phyloP scores from a whole-genome alignment of 768 basidiomycete genomes.

The Pleurotus citrinopileatus region DNA sequence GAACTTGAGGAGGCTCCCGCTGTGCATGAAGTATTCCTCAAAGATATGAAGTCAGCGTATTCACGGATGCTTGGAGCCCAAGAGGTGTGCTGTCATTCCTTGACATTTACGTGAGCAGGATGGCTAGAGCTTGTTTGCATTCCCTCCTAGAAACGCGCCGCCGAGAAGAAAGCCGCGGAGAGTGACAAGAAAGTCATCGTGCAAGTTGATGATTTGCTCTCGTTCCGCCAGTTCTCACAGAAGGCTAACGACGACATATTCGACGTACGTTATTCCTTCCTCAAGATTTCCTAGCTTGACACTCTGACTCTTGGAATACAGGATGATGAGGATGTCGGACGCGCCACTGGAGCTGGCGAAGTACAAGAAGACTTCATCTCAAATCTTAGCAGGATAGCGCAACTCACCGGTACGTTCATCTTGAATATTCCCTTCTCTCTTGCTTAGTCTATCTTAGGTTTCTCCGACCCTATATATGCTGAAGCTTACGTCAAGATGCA shows the following conservation, averaged over 20 bases:
- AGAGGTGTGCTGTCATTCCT: slow-evolving; percentile 52
- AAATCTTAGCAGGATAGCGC: slow-evolving; percentile 88
- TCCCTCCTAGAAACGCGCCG: slow-evolving; percentile 77
- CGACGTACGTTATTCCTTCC: slow-evolving; percentile 43
- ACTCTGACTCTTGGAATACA: slow-evolving; percentile 26
- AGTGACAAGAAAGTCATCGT: slow-evolving; percentile 60
- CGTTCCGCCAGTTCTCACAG: slow-evolving; percentile 94
- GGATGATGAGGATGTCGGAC: slow-evolving; percentile 87
- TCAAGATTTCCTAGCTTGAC: background rate
- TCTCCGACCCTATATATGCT: slow-evolving; percentile 97
- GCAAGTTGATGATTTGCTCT: slow-evolving; percentile 91
- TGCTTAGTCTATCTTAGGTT: slow-evolving; percentile 48
- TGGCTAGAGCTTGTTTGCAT: background rate
- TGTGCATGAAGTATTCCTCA: slow-evolving; percentile 72
- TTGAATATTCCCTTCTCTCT: background rate
- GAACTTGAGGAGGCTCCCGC: slow-evolving; percentile 58
- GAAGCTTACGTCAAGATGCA: slow-evolving; percentile 98
- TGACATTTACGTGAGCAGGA: background rate
- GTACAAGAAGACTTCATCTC: slow-evolving; percentile 92
- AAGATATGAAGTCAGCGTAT: slow-evolving; percentile 89
- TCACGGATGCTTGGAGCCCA: slow-evolving; percentile 94
- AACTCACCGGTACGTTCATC: slow-evolving; percentile 71
- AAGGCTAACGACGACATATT: slow-evolving; percentile 80
- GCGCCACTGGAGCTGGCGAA: slow-evolving; percentile 85
- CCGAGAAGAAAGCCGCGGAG: slow-evolving; percentile 81